Base-by-base conservation (phyloP, 108 stramenopile species). In the Skeletonema menzelii region DNA sequence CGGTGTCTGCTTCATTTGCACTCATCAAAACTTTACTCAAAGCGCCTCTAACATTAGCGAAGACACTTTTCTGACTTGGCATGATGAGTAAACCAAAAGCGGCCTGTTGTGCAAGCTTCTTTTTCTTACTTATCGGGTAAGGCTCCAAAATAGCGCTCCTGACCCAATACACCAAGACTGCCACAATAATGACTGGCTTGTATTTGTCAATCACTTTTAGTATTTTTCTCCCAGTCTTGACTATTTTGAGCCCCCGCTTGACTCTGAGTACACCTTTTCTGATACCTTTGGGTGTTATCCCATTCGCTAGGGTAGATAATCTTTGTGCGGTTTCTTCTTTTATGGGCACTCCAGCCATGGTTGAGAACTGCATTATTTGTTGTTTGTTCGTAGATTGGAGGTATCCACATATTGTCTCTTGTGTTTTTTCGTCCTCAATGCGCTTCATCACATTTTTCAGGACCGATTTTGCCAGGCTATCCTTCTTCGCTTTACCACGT, bases 291-390 rank as follows among this genome's bases (percentile, higher is more conserved):
- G 89, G 89, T 37, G 87, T 90, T 7, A 91, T 72, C 12, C 84
- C 77, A 67, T 88, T 79, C 27, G 82, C 85, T 47, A 90, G 60
- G 0, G 17, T 24, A 8, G 82, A 83, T 22, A 94, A 22, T 69
- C 79, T 63, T 30, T 63, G 31, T 22, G 86, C 86, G 47, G 57
- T 84, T 17, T 61, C 61, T 26, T 84, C 76, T 38, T 71, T 72
- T 72, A 94, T 66, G 5, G 83, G 81, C 11, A 94, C 49, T 11
- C 93, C 93, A 4, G 87, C 93, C 86, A 90, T 76, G 8, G 73
- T 55, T 27, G 88, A 82, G 53, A 80, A 77, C 32, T 80, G 70
- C 56, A 79, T 75, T 0, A 94, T 44, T 77, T 94, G 88, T 10
- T 76, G 68, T 57, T 65, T 71, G 37, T 80, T 84, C 2, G 86